Evolutionary conservation across 352 stramenopile genomes (phyloP).

Genomic region (Thalassiosira mediterranea): DNA sequence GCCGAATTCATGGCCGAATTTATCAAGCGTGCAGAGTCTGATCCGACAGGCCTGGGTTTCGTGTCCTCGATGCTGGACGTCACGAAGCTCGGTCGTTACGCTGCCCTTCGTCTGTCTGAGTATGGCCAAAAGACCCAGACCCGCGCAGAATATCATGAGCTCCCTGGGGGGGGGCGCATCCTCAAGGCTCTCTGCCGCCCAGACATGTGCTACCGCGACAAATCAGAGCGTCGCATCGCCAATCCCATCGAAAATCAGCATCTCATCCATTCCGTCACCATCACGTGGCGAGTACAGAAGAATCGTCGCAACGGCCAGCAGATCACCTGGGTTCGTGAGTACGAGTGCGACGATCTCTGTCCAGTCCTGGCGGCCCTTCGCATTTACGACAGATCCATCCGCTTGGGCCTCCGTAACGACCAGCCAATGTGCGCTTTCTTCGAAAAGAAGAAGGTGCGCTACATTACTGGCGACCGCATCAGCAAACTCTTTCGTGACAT

Average conservation of each 20-base stretch:
- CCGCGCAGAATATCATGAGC: conserved; percentile 13
- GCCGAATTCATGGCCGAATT: neutral
- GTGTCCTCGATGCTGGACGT: neutral
- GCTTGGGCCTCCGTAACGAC: conserved; percentile 1
- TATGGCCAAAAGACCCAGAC: conserved; percentile 12
- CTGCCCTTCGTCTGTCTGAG: conserved; percentile 11
- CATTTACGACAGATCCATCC: conserved; percentile 3
- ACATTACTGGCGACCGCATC: conserved; percentile 15
- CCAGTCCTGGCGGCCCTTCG: conserved; percentile 5
- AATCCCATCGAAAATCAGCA: neutral
- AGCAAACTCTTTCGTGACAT: neutral
- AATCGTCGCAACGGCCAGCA: conserved; percentile 35
- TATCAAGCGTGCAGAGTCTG: neutral
- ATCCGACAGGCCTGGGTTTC: neutral
- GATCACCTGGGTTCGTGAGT: neutral
- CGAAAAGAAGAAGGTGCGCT: neutral
- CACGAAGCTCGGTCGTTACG: neutral
- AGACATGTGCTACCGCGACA: conserved; percentile 17
- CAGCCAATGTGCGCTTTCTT: conserved; percentile 16
- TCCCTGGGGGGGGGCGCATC: neutral
- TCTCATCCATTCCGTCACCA: neutral
- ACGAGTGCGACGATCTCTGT: neutral
- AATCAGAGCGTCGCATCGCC: neutral
- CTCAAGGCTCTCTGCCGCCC: conserved; percentile 5
- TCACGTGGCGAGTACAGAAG: conserved; percentile 40